Evolutionary conservation across 169 alveolate genomes (phyloP), one percentile per base, ranked within the genome.

Genomic region (Plasmodium gonderi): DNA sequence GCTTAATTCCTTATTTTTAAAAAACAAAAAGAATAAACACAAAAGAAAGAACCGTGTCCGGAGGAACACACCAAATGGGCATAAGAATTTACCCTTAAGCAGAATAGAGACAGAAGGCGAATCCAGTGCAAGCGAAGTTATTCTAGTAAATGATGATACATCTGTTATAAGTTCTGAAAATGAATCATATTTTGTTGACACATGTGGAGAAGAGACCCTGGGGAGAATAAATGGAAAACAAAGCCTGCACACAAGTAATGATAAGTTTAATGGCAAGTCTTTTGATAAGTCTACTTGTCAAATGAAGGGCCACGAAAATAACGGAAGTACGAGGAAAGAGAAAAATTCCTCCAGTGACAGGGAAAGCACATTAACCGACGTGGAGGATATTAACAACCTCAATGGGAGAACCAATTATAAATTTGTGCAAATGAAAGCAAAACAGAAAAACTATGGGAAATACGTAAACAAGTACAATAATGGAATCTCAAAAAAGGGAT

Each of bases 371-470:
- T 26, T 83, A 23, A 72, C 92, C 3, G 92, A 83, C 26, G 85
- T 83, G 7, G 92, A 83, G 40, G 92, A 83, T 83, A 83, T 83
- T 47, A 83, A 72, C 77, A 83, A 83, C 45, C 12, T 69, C 2
- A 74, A 83, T 36, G 85, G 65, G 2, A 72, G 92, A 45, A 76
- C 67, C 12, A 49, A 42, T 54, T 83, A 72, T 40, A 69, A 47
- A n/a, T 64, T 83, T 29, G 85, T 83, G 38, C 92, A 83, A 76
- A 83, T 83, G 26, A 83, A 83, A 42, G 77, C 40, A 33, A 83
- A 49, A 29, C 51, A 72, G 14, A 42, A 49, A 49, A 64, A 5
- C 26, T 31, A n/a, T 31, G 31, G 38, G 45, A 80, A 65, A 33
- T 33, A 44, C 60, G n/a, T 20, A 1, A 17, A 76, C 7, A 26